Conservation (phyloP, 805 yeast genomes). For the Yamadazyma sp. region DNA sequence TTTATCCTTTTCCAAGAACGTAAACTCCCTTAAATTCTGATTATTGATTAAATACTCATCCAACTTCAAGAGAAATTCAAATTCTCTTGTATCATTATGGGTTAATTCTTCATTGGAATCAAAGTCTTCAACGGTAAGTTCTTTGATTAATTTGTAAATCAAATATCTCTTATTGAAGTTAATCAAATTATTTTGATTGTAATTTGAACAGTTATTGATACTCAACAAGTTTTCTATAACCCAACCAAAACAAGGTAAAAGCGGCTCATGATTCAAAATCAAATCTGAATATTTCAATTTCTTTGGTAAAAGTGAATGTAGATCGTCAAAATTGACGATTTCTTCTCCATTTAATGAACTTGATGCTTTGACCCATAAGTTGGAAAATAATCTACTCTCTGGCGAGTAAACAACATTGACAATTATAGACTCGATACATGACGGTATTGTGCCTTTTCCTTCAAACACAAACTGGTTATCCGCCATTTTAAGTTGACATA, state of each 20-base stretch:
- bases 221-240: conserved; percentile 75
- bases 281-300: conserved; percentile 25
- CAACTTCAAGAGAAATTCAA: conserved; percentile 52
- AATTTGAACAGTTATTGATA: conserved; percentile 62
- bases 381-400: conserved; percentile 67
- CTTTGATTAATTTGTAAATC: conserved; percentile 36
- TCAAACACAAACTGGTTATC: conserved; percentile 41
- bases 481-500: conserved; percentile 65
- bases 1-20: conserved; percentile 21
- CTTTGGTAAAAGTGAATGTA: conserved; percentile 30
- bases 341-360: conserved; percentile 16
- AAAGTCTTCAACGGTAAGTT: conserved; percentile 34
- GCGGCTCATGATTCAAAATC: conserved; percentile 36
- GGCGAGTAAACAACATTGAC: conserved; percentile 75
- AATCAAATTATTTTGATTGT: conserved; percentile 60
- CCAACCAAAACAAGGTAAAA: conserved; percentile 93
- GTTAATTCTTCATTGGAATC: conserved; percentile 16
- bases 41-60: conserved; percentile 33
- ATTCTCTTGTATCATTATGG: conserved; percentile 38
- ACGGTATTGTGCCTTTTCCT: conserved; percentile 52
- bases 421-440: conserved; percentile 80
- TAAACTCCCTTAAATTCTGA: conserved; percentile 35
- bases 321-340: conserved; percentile 20
- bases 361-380: conserved; percentile 67
- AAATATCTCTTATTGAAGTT: conserved; percentile 74